Conservation (phyloP, 495 filamentous ascomycete genomes). For the Neurospora sp. region DNA sequence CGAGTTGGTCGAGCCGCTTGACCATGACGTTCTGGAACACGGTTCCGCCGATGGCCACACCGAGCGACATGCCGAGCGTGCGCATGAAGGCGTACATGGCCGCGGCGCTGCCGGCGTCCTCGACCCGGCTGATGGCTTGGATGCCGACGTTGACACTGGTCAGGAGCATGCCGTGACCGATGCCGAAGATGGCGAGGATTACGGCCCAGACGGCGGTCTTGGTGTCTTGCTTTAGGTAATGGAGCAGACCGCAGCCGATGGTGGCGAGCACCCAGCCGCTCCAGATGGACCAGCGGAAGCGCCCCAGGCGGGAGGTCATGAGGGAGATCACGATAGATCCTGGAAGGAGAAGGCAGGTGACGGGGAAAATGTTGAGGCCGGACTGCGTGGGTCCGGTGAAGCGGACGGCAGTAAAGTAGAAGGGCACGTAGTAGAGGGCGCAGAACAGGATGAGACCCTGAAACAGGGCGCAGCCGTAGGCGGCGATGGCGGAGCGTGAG, state of each 20-base stretch:
- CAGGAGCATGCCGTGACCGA: conserved; percentile 46
- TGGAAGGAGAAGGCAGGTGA: conserved; percentile 19
- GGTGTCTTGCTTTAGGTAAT: conserved; percentile 37
- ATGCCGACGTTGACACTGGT: conserved; percentile 39
- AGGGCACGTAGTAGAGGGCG: conserved; percentile 48
- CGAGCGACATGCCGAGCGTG: conserved; percentile 52
- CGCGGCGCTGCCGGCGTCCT: conserved; percentile 44
- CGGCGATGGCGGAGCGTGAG: conserved; percentile 24
- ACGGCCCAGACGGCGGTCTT: conserved; percentile 38
- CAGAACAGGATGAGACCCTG: conserved; percentile 30
- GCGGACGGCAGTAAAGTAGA: conserved; percentile 56
- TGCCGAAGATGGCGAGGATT: conserved; percentile 40
- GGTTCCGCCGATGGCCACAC: conserved; percentile 52
- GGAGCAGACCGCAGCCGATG: conserved; percentile 38
- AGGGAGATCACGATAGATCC: conserved; percentile 39
- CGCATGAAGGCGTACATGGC: conserved; percentile 52
- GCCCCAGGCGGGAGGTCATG: conserved; percentile 36
- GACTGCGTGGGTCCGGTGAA: conserved; percentile 42
- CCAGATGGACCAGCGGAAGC: conserved; percentile 47
- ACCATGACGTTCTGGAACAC: conserved; percentile 50
- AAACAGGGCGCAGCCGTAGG: conserved; percentile 22
- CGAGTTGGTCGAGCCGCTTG: conserved; percentile 29
- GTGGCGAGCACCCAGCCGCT: conserved; percentile 43
- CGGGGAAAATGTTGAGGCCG: conserved; percentile 30
- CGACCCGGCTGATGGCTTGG: conserved; percentile 39